Base-by-base conservation (phyloP, 139 green algal species). In the Ostreobium quekettii region DNA sequence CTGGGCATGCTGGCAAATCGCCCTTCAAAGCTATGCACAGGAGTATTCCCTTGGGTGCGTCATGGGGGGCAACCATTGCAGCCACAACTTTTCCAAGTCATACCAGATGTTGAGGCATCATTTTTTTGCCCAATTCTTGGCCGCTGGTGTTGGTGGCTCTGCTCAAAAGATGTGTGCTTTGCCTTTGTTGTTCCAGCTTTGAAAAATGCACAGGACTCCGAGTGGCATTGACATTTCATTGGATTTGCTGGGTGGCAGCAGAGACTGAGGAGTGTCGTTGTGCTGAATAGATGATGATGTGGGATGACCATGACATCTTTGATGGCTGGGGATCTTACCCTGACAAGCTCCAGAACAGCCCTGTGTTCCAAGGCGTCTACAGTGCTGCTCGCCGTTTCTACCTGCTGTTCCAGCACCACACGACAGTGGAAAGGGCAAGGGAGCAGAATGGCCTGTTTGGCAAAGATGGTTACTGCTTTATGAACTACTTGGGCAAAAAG, bases 291-390 rank as follows among this genome's bases (percentile, higher is more conserved):
- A 36, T 79, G 5, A 70, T 58, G 38, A 79, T 79, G 19, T 88
- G 72, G 74, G 82, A 85, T 47, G 83, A 89, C 38, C 84, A 90
- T 42, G 85, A 91, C 67, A 87, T 91, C 60, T 93, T 83, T 67
- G 76, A 78, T 24, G 74, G 78, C 37, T 91, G 77, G 73, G 86
- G 86, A 32, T 78, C 59, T 26, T 91, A 91, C 60, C 75, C 76
- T 0, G 8, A 53, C 1, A 24, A 76, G 7, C 74, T 86, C 39
- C 80, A 86, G 60, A 39, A 37, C 26, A 84, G 84, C 70, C 33
- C 47, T 2, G 77, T 87, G 24, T 90, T 90, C 72, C 1, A 80
- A 75, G 76, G 78, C 2, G 35, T 88, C 3, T 88, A 78, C 36
- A 15, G 30, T 1, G 30, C 70, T 2, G 74, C 75, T 3, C 37